These are phyloP conservation scores for Stentor coeruleus DNA, from an alignment of 73 alveolate species.

Conservation along the genomic window DNA sequence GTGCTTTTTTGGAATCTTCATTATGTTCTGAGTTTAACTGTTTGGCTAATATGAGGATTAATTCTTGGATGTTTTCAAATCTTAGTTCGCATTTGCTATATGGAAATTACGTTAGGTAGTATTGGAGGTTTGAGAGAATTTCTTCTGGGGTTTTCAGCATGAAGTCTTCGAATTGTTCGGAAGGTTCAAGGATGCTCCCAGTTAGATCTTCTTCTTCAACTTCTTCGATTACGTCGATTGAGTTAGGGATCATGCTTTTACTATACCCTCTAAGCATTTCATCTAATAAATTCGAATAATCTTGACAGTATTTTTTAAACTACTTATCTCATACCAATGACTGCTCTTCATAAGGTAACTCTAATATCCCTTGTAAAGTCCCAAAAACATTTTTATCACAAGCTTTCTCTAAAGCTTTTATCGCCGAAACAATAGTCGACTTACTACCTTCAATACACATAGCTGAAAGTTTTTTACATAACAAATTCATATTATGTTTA, in stretches of 20 bases:
- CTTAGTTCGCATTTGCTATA: constrained; percentile 11
- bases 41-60: background rate
- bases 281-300: background rate
- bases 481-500: background rate
- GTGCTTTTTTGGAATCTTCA: constrained; percentile 14
- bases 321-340: background rate
- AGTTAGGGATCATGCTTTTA: background rate
- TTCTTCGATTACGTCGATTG: constrained; percentile 14
- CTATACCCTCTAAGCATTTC: constrained; percentile 9
- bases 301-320: constrained; percentile 11
- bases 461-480: background rate
- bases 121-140: background rate
- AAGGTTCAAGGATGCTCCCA: background rate
- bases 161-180: background rate
- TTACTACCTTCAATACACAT: background rate
- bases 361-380: background rate
- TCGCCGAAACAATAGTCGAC: background rate
- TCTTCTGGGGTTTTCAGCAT: background rate
- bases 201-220: constrained; percentile 16
- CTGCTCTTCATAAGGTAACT: constrained; percentile 13
- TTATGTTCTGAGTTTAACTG: background rate
- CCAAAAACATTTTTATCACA: constrained; percentile 11
- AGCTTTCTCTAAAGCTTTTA: background rate
- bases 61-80: background rate
- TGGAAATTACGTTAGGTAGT: background rate